These are phyloP conservation scores for Sugiyamaella neomexicana DNA, from an alignment of 1,139 yeast species.

Conservation along the genomic window DNA sequence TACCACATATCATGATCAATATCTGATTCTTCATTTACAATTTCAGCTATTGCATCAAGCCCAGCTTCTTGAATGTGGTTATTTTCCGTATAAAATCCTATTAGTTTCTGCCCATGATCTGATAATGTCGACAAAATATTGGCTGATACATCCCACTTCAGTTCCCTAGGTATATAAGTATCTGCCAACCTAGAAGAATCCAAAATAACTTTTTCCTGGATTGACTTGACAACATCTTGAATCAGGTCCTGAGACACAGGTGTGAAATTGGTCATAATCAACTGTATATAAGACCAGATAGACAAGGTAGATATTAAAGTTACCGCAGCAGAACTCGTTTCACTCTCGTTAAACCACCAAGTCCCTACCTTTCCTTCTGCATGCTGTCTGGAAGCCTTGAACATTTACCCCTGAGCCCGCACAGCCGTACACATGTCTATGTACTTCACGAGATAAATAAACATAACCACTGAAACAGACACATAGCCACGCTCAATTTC, in stretches of 20 bases:
- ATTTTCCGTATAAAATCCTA: slow-evolving; percentile 3
- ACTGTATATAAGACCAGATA: background rate
- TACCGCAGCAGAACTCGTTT: too few species aligned
- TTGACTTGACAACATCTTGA: slow-evolving; percentile 13
- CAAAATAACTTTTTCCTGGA: slow-evolving; percentile 9
- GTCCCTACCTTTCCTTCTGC: too few species aligned
- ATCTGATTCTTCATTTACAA: slow-evolving; percentile 9
- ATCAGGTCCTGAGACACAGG: background rate
- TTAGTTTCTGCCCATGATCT: slow-evolving; percentile 10
- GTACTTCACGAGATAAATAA: background rate
- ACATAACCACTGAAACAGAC: too few species aligned
- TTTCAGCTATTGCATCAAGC: slow-evolving; percentile 2
- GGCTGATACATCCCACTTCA: slow-evolving; percentile 11
- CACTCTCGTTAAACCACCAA: too few species aligned
- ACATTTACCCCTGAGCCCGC: slow-evolving; percentile 5
- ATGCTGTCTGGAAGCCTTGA: too few species aligned
- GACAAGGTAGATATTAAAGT: too few species aligned
- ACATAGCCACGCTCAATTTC: too few species aligned
- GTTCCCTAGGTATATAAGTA: slow-evolving; percentile 8
- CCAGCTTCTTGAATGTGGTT: background rate
- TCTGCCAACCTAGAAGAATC: slow-evolving; percentile 11
- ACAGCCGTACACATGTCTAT: slow-evolving; percentile 5
- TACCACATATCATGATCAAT: slow-evolving; percentile 11
- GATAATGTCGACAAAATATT: slow-evolving; percentile 6
- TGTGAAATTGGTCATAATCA: background rate